Percentiles rank a stretch among this genome's conserved stretches.
phyloP scores from a whole-genome alignment of 2,329 filamentous ascomycete species.

The Xenoacremonium recifei region DNA sequence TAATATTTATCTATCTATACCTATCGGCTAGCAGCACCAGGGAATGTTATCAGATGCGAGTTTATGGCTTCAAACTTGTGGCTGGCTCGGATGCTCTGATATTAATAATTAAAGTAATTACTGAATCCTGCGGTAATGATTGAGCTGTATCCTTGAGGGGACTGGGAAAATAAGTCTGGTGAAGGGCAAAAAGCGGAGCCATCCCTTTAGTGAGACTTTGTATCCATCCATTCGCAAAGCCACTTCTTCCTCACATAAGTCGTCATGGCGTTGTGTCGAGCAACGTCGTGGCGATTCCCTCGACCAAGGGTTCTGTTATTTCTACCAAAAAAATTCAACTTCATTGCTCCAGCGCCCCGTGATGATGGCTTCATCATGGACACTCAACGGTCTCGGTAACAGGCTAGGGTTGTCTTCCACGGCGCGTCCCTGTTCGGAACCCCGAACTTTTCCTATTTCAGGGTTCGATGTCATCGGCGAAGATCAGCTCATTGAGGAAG shows the following conservation, averaged over 20 bases:
- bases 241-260: neutral
- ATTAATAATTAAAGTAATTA: neutral
- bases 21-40: too few species aligned
- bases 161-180: neutral
- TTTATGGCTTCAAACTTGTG: neutral
- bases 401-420: neutral
- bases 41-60: neutral
- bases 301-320: neutral
- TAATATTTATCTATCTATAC: neutral
- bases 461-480: neutral
- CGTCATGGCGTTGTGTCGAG: neutral
- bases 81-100: neutral
- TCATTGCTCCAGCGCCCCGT: neutral
- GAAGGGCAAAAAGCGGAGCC: neutral
- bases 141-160: too few species aligned
- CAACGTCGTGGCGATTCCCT: neutral
- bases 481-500: conserved; percentile 23
- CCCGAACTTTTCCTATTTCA: neutral
- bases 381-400: neutral
- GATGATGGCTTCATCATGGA: neutral
- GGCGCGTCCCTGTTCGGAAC: neutral
- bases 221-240: neutral
- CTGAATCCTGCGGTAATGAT: too few species aligned
- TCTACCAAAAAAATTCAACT: neutral
- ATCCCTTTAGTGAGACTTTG: neutral